Base-by-base conservation (phyloP, 2,329 filamentous ascomycete genomes). In the Aureobasidium sp. region DNA sequence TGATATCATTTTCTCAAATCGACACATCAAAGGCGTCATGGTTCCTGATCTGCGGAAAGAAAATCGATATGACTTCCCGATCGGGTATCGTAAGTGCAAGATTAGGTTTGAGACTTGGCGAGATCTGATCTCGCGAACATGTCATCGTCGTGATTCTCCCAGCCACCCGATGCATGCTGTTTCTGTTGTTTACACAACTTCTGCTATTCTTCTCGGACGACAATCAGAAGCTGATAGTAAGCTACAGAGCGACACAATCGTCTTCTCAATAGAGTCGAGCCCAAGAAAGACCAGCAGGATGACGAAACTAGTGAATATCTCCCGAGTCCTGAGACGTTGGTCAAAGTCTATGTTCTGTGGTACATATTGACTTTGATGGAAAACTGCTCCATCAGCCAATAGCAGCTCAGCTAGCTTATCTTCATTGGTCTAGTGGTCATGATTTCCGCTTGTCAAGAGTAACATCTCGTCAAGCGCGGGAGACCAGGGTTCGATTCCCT, bases 401-500 rank as follows among this genome's bases (percentile, higher is more conserved):
- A 59, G 42, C 54, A 59, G 54, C 54, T 13, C 54, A 59, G 44
- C 42, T 59, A 25, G 54, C 42, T 58, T 36, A 47, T 61, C 59
- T 61, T 55, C 49, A 52, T 61, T 61, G 59, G 59, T 61, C 59
- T 52, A 58, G 42, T 61, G 59, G 59, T 61, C 59, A 61, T 61
- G 59, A 61, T 61, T 61, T 61, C 59, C 59, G 59, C 59, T 61
- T 61, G 59, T 61, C 59, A 61, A 39, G 41, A 47, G 41, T 37
- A 16, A 11, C 8, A 16, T 48, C 44, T 57, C 41, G 54, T 59
- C 63, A 67, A 64, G 64, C 67, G 66, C 68, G 63, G 67, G 67
- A 70, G 68, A 68, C 69, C 67, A 66, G 68, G 66, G 67, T 71
- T 70, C 69, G 66, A 70, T 67, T 69, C 69, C 66, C 65, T 66